phyloP scores from a whole-genome alignment of 352 stramenopile genomes.

The Elongisporangium anandrum region DNA sequence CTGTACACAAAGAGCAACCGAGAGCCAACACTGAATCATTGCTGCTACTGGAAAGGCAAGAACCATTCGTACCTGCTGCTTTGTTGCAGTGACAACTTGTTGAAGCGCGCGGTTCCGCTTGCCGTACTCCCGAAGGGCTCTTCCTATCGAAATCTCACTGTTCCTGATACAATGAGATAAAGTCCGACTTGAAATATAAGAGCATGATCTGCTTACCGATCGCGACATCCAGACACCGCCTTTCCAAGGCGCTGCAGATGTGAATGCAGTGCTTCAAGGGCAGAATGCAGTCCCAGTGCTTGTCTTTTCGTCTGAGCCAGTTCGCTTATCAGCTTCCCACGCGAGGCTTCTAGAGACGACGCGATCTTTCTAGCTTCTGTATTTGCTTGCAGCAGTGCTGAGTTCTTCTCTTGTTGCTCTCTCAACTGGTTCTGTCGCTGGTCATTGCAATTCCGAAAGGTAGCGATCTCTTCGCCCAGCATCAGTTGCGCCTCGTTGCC shows the following conservation, averaged over 20 bases:
- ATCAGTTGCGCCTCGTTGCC: constrained; percentile 3
- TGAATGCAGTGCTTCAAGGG: constrained; percentile 21
- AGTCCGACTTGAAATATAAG: not conserved
- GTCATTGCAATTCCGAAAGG: constrained; percentile 6
- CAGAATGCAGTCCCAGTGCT: constrained; percentile 19
- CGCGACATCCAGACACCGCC: constrained; percentile 18
- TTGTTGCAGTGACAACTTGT: constrained; percentile 26
- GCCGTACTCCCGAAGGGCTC: constrained; percentile 47
- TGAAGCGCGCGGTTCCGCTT: constrained; percentile 48
- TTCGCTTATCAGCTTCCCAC: constrained; percentile 21
- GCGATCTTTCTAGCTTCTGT: constrained; percentile 11
- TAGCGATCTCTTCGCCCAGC: constrained; percentile 11
- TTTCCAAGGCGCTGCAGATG: constrained; percentile 33
- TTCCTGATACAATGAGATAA: not conserved
- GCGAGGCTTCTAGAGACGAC: constrained; percentile 23
- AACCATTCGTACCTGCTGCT: constrained; percentile 23
- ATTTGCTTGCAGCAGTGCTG: constrained; percentile 10
- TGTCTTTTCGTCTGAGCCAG: constrained; percentile 28
- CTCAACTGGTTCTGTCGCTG: constrained; percentile 6
- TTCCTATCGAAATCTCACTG: constrained; percentile 37
- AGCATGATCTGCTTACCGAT: constrained; percentile 15
- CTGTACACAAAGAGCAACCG: constrained; percentile 8
- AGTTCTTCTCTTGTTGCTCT: constrained; percentile 20
- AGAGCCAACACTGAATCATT: not conserved
- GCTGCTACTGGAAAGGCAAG: not conserved